Evolutionary conservation across 495 filamentous ascomycete species (phyloP).

Genomic region (Hamigera avellanea): DNA sequence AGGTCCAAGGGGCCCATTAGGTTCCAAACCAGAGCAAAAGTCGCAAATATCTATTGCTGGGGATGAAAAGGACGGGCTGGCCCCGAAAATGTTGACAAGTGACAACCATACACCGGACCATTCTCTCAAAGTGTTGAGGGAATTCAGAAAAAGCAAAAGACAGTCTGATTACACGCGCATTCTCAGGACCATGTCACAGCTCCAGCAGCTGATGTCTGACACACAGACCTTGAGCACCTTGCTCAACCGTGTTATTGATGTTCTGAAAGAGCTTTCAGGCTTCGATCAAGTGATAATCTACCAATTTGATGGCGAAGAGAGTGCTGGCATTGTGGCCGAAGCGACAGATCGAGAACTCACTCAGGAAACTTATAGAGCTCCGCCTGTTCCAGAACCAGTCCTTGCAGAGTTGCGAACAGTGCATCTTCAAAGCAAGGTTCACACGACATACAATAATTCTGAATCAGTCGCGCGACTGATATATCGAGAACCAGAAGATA

Average conservation of each 20-base stretch:
- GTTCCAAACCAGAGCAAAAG: neutral
- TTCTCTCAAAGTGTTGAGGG: constrained; percentile 42
- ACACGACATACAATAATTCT: constrained; percentile 28
- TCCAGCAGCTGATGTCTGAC: constrained; percentile 65
- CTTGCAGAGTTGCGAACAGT: constrained; percentile 75
- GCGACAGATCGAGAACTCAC: constrained; percentile 66
- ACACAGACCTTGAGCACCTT: constrained; percentile 48
- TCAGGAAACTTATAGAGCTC: constrained; percentile 79
- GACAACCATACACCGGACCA: constrained; percentile 37
- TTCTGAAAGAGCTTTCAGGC: constrained; percentile 75
- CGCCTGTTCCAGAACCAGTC: constrained; percentile 91
- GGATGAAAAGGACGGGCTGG: constrained; percentile 41
- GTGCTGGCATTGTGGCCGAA: constrained; percentile 81
- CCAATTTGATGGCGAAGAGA: constrained; percentile 76
- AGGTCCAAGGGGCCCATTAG: constrained; percentile 9
- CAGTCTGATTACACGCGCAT: constrained; percentile 66
- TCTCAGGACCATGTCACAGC: constrained; percentile 76
- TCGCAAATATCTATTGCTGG: no score
- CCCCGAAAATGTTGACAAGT: constrained; percentile 12
- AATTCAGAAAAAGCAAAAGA: constrained; percentile 63
- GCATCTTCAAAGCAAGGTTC: constrained; percentile 50
- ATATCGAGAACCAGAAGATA: constrained; percentile 64
- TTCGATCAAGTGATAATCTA: constrained; percentile 94
- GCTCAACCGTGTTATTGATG: constrained; percentile 4
- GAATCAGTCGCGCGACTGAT: constrained; percentile 59